Evolutionary conservation across 768 basidiomycete genomes (phyloP).

Genomic region (Psilocybe sp.): DNA sequence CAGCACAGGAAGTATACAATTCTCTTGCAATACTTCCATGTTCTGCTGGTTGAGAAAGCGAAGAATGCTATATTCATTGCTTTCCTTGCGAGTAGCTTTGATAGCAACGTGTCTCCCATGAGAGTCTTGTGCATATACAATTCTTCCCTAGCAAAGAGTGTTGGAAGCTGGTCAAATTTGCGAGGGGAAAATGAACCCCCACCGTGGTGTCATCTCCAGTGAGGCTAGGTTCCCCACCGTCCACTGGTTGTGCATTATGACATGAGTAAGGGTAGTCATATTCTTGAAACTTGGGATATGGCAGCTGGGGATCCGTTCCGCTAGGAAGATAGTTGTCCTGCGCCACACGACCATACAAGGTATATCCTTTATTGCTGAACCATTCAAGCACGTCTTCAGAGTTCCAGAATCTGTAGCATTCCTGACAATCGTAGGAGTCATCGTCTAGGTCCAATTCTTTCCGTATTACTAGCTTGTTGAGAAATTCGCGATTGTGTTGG

Average conservation of each 20-base stretch:
- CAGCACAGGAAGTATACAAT: slow-evolving; percentile 21
- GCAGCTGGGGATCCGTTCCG: background rate
- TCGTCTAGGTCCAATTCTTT: too few species aligned
- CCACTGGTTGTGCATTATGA: background rate
- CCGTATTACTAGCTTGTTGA: too few species aligned
- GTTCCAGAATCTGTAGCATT: slow-evolving; percentile 10
- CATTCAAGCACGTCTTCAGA: background rate
- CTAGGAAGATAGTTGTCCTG: background rate
- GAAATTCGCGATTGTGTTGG: too few species aligned
- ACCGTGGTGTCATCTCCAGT: background rate
- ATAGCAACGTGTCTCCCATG: slow-evolving; percentile 21
- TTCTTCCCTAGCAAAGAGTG: background rate
- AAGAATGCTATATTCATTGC: slow-evolving; percentile 20
- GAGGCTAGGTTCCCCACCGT: background rate
- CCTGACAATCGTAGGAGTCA: too few species aligned
- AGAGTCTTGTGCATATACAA: slow-evolving; percentile 18
- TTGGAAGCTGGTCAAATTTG: too few species aligned
- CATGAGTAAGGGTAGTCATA: slow-evolving; percentile 10
- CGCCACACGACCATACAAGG: background rate
- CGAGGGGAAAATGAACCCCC: background rate
- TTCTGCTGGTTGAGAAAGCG: slow-evolving; percentile 16
- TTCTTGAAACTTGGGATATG: too few species aligned
- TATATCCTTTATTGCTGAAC: slow-evolving; percentile 5
- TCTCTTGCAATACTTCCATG: background rate
- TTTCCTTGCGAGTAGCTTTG: slow-evolving; percentile 17